Conservation (phyloP, 345 rosid species). For the Trapa bicornis region DNA sequence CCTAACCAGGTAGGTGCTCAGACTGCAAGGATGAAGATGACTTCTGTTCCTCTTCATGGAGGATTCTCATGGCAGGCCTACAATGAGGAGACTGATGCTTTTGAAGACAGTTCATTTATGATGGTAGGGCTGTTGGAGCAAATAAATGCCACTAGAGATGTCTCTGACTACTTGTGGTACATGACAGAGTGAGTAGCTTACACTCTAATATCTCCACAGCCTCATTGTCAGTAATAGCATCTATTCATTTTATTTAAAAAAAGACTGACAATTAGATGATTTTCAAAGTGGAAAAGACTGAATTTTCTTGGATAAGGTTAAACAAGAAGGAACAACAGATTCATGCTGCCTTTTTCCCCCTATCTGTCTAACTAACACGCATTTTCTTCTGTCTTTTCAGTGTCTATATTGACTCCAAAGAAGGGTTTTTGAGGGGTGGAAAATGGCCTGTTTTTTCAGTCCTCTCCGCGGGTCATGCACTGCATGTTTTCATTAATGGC, state of each 20-base stretch:
- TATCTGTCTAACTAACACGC: neutral
- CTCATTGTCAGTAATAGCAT: too few species aligned
- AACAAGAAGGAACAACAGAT: neutral
- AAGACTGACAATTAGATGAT: too few species aligned
- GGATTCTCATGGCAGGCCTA: slow-evolving; percentile 94
- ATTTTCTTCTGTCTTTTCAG: slow-evolving; percentile 9
- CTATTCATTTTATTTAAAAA: too few species aligned
- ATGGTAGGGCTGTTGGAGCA: slow-evolving; percentile 85
- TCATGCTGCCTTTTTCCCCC: neutral
- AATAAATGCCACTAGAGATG: slow-evolving; percentile 85
- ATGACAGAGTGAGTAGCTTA: slow-evolving; percentile 72
- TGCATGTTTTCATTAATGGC: slow-evolving; percentile 36
- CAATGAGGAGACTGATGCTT: slow-evolving; percentile 58
- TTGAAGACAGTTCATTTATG: slow-evolving; percentile 59
- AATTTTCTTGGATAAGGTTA: too few species aligned
- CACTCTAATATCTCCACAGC: neutral
- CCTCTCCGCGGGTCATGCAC: slow-evolving; percentile 40
- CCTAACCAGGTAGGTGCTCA: slow-evolving; percentile 71
- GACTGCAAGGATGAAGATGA: slow-evolving; percentile 79
- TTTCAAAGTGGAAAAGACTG: neutral
- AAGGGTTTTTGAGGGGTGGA: slow-evolving; percentile 26
- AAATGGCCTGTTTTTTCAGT: slow-evolving; percentile 25
- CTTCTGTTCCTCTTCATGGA: slow-evolving; percentile 60
- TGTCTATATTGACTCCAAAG: slow-evolving; percentile 18
- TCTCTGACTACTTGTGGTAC: slow-evolving; percentile 92